phyloP scores from a whole-genome alignment of 2,329 filamentous ascomycete species.

The Pyrenophora seminiperda region DNA sequence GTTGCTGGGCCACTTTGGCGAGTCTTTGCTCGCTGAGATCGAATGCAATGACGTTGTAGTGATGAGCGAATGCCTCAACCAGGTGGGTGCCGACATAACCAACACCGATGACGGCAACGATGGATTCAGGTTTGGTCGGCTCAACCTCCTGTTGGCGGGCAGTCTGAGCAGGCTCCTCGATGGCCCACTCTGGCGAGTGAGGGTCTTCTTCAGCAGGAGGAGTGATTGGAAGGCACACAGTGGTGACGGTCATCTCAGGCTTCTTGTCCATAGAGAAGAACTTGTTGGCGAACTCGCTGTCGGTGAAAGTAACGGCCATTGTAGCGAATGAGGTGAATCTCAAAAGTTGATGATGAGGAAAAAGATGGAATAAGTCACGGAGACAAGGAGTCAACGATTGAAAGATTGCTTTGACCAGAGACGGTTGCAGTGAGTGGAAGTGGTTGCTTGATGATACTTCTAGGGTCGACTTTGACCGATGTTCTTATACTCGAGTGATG shows the following conservation, averaged over 20 bases:
- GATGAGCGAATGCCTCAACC: slow-evolving; percentile 51
- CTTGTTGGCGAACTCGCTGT: slow-evolving; percentile 8
- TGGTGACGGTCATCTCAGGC: slow-evolving; percentile 3
- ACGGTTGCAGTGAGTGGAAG: not conserved
- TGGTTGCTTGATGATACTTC: not conserved
- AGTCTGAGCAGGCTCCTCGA: not conserved
- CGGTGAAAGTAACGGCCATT: slow-evolving; percentile 10
- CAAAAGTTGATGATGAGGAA: not conserved
- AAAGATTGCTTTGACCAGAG: slow-evolving; percentile 46
- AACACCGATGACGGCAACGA: slow-evolving; percentile 56
- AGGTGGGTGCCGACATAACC: slow-evolving; percentile 61
- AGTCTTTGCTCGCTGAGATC: slow-evolving; percentile 15
- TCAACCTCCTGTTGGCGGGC: not conserved
- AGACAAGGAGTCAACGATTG: not conserved
- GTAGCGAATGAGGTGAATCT: not conserved
- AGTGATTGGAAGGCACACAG: slow-evolving; percentile 9
- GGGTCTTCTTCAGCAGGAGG: slow-evolving; percentile 7
- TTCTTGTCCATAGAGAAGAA: slow-evolving; percentile 1
- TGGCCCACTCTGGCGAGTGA: not conserved
- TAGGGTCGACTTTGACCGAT: slow-evolving; percentile 47
- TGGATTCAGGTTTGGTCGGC: not conserved
- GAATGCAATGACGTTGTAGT: slow-evolving; percentile 52
- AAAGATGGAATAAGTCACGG: not conserved
- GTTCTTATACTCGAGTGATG: slow-evolving; percentile 5
- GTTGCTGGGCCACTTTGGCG: slow-evolving; percentile 1